phyloP scores from a whole-genome alignment of 1,284 basidiomycete species.

The Fomitopsis palustris region DNA sequence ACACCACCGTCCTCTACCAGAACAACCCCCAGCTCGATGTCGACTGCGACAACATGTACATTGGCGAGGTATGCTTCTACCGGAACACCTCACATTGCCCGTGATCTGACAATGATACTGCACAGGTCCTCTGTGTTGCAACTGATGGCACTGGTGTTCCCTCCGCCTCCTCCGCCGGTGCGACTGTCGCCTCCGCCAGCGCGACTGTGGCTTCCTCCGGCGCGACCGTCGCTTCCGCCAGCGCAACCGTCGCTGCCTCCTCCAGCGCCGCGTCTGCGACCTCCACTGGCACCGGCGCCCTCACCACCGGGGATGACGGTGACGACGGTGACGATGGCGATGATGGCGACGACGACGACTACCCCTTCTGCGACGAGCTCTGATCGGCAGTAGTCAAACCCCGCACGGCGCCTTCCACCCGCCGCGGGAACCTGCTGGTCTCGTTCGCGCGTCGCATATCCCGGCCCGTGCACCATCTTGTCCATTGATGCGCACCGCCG shows the following conservation, averaged over 20 bases:
- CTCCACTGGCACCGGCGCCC: slow-evolving; percentile 13
- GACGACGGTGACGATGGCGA: slow-evolving; percentile 20
- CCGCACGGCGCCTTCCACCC: not conserved
- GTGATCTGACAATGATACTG: not conserved
- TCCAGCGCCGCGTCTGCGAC: slow-evolving; percentile 10
- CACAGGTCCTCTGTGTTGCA: slow-evolving; percentile 52
- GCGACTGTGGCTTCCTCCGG: too few species aligned
- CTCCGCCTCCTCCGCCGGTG: slow-evolving; percentile 36
- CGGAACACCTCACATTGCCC: not conserved
- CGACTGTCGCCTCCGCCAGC: slow-evolving; percentile 26
- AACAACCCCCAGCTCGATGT: slow-evolving; percentile 70
- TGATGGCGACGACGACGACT: slow-evolving; percentile 42
- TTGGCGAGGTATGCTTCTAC: slow-evolving; percentile 52
- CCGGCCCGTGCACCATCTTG: not conserved
- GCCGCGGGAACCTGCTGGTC: slow-evolving; percentile 7
- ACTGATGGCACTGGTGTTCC: slow-evolving; percentile 27
- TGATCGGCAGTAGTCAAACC: slow-evolving; percentile 10
- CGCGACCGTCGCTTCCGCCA: slow-evolving; percentile 27
- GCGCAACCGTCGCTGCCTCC: slow-evolving; percentile 5
- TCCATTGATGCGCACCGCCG: not conserved
- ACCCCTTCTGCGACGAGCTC: slow-evolving; percentile 58
- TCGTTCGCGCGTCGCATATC: not conserved
- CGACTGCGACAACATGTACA: slow-evolving; percentile 59
- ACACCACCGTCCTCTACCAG: slow-evolving; percentile 44
- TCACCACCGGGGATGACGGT: slow-evolving; percentile 5